Conservation (phyloP, 176 grass and related monocot species). For the Aegilops speltoides region DNA sequence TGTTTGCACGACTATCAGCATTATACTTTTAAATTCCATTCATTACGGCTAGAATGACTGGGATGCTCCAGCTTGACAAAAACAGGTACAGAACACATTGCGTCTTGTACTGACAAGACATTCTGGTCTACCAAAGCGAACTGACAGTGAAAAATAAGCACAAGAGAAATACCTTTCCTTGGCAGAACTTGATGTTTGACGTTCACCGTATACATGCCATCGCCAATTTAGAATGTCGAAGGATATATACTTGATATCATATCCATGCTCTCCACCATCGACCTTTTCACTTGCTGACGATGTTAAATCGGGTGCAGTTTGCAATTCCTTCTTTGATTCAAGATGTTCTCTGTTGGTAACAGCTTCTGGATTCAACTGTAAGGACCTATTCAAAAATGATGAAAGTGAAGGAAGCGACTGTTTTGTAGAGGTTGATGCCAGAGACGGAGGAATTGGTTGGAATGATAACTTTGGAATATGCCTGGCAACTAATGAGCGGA, state of each 20-base stretch:
- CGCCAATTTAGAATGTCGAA: slow-evolving; percentile 86
- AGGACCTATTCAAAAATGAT: slow-evolving; percentile 65
- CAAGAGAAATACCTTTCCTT: slow-evolving; percentile 65
- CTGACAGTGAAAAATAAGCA: slow-evolving; percentile 8
- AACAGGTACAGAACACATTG: slow-evolving; percentile 5
- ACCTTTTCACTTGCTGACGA: slow-evolving; percentile 54
- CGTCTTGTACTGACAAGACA: background rate
- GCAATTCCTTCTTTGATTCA: slow-evolving; percentile 69
- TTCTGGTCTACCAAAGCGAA: background rate
- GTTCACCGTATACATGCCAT: slow-evolving; percentile 69
- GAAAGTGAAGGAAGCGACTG: slow-evolving; percentile 74
- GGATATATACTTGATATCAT: slow-evolving; percentile 82
- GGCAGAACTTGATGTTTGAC: slow-evolving; percentile 38
- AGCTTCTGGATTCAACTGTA: slow-evolving; percentile 72
- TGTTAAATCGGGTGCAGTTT: slow-evolving; percentile 50
- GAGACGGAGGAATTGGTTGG: slow-evolving; percentile 59
- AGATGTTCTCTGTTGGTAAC: slow-evolving; percentile 57
- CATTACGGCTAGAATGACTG: background rate
- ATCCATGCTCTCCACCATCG: slow-evolving; percentile 40
- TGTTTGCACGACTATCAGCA: slow-evolving; percentile 11
- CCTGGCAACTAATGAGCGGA: slow-evolving; percentile 86
- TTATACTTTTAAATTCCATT: background rate
- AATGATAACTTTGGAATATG: slow-evolving; percentile 88
- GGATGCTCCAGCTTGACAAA: background rate
- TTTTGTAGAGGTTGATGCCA: slow-evolving; percentile 49